Base-by-base conservation (phyloP, 768 basidiomycete species). In the Hericium erinaceus region DNA sequence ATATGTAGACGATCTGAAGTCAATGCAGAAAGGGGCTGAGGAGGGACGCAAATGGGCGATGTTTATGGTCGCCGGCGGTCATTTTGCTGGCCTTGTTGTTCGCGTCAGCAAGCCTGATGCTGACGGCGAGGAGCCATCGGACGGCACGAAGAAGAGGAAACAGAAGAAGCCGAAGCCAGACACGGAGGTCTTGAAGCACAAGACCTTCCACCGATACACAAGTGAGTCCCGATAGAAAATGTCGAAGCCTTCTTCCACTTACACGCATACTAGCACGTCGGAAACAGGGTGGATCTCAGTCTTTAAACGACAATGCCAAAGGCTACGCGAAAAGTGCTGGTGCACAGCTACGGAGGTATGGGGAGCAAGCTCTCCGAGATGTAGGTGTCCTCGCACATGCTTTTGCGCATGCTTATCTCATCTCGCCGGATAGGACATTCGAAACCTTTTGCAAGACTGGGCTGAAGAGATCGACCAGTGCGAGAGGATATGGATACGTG, bases 151-250 rank as follows among this genome's bases (percentile, higher is more conserved):
- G 70, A 71, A 58, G 69, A 73, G 65, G 64, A 75, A 69, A 57
- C 66, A 69, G 15, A 85, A 81, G 65, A 82, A 78, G 59, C 80
- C 85, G 18, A 89, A 82, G 68, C 78, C 86, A 3, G 90, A 93
- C 56, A 83, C 81, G 0, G 92, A 94, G 66, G 80, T 98, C 1
- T 61, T 99, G 44, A 75, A 77, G 61, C 92, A 94, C 66, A 99
- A 98, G 72, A 98, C 97, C 2, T 98, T 98, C 69, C 97, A 98
- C 70, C 85, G 97, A 1, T 99, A 99, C 69, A 99, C 97, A 0
- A 98, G 95, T 97, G 62, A 64, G 91, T 79, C 3, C 46, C 48
- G 37, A 15, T 52, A 8, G 46, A 18, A 10, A 38, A 22, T 39
- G 15, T 4, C 13, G 7, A 18, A 28, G 6, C 53, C n/a, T 22